Conservation (phyloP, 2,329 filamentous ascomycete species). For the Cryphonectria carpinicola region DNA sequence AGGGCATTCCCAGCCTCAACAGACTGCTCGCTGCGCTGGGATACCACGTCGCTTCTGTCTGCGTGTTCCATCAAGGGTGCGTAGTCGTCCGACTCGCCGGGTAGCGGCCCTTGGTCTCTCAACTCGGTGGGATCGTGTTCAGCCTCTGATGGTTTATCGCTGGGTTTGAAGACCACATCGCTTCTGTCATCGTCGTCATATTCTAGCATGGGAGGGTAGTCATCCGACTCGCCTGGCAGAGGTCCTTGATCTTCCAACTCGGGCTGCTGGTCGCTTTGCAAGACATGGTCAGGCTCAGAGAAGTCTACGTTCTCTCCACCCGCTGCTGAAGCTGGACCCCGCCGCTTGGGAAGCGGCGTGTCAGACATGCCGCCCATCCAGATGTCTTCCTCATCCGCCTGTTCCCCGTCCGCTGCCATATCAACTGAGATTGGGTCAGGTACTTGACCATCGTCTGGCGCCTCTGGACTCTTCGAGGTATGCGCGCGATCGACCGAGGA, state of each 20-base stretch:
- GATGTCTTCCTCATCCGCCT: slow-evolving; percentile 31
- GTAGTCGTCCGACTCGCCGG: slow-evolving; percentile 19
- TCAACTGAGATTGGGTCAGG: background rate
- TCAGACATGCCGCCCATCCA: slow-evolving; percentile 31
- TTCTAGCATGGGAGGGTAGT: slow-evolving; percentile 15
- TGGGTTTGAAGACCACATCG: background rate
- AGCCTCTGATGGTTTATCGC: background rate
- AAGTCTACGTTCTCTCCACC: slow-evolving; percentile 7
- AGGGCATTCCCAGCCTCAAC: slow-evolving; percentile 33
- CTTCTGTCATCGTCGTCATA: background rate
- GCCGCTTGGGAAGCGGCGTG: slow-evolving; percentile 5
- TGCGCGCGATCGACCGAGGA: background rate
- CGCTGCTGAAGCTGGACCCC: background rate
- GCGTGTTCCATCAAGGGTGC: slow-evolving; percentile 24
- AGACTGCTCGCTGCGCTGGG: slow-evolving; percentile 25
- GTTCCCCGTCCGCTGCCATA: background rate
- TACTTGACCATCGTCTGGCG: background rate
- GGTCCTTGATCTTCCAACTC: slow-evolving; percentile 20
- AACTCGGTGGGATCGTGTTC: slow-evolving; percentile 10
- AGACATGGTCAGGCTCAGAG: background rate
- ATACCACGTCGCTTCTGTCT: slow-evolving; percentile 36
- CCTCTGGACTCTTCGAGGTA: background rate
- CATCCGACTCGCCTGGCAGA: slow-evolving; percentile 20
- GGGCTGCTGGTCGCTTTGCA: slow-evolving; percentile 1
- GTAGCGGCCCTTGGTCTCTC: slow-evolving; percentile 19